Evolutionary conservation across 164 flowering plant species (phyloP), one percentile per base, ranked within the genome.

Genomic region (Santalum album): DNA sequence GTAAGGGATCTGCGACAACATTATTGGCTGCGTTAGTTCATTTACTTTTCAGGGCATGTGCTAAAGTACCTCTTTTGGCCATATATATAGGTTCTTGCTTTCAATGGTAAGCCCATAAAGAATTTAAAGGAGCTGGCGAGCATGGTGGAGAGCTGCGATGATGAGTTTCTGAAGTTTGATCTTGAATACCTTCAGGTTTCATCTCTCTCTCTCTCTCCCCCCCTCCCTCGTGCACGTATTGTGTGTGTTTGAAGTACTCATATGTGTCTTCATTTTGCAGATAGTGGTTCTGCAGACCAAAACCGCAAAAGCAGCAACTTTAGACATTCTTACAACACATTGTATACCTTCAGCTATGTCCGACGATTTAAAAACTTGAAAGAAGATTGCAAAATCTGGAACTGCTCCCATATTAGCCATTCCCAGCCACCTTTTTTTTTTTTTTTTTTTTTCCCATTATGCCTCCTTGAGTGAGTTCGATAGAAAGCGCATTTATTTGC

Each of bases 121-220:
- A 90, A 87, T 70, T 66, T 90, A 64, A 90, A 76, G 78, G 69
- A 69, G 63, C 69, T 90, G 78, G 90, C 90, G 21, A 60, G 45
- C 65, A 79, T 87, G 90, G 97, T 87, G 20, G 97, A 90, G 66
- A 71, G 59, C 53, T 84, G 90, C 60, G 49, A 63, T 17, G 90
- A 79, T 39, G 90, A 89, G 48, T 89, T 67, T 73, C 61, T 89
- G 66, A 78, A 82, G 61, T 87, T 90, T 55, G 88, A 86, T 68
- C 59, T 90, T 53, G 97, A 86, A 22, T 83, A 79, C 67, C 80
- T 83, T 38, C 95, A 86, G 92, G 97, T 89, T 15, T 32, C n/a
- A 21, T n/a, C n/a, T n/a, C n/a, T n/a, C n/a, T n/a, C n/a, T n/a
- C n/a, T n/a, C n/a, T n/a, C n/a, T n/a, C n/a, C n/a, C n/a, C n/a